Base-by-base conservation (phyloP, 768 basidiomycete genomes). In the Rhizopogon rudus region DNA sequence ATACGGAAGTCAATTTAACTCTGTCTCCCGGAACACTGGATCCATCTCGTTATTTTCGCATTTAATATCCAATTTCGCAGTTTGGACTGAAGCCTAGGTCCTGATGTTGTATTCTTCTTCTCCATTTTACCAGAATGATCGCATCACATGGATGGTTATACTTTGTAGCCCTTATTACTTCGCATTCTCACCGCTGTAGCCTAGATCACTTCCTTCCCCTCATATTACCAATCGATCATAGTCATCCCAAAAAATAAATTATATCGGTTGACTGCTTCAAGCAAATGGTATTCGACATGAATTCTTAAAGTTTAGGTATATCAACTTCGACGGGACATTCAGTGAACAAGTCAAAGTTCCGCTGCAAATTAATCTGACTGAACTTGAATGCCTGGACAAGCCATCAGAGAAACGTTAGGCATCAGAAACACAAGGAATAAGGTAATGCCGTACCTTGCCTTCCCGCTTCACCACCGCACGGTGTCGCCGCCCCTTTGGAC, bases 271-370 rank as follows among this genome's bases (percentile, higher is more conserved):
- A 22, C 20, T 35, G 46, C 13, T 45, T n/a, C 44, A n/a, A 45
- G 2, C 1, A 45, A 17, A 37, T 22, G 22, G 35, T 37, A 41
- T 41, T 10, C 7, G 14, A 35, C 17, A 16, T 35, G 20, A 35
- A 14, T 37, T 10, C 20, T 37, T 16, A 49, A 16, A 49, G 48
- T 37, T 49, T 49, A 14, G 48, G 35, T 22, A 25, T 22, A 25
- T 37, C 14, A 22, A 14, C 33, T 48, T 48, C 46, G 33, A 48
- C 46, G 17, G 46, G 46, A 14, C 48, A 49, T 49, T 83, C 81
- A 2, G 76, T 75, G 62, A 83, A 84, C 13, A 88, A 75, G 60
- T 87, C 78, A 60, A 88, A 86, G 65, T 87, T 88, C 48, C 86
- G 77, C 53, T 80, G 72, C 40, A 88, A 60, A 2, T 62, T 68